A percentile compares a stretch with the other conserved stretches of the same genome.
phyloP scores from a whole-genome alignment of 2,329 filamentous ascomycete genomes.

The Cadophora sp. region DNA sequence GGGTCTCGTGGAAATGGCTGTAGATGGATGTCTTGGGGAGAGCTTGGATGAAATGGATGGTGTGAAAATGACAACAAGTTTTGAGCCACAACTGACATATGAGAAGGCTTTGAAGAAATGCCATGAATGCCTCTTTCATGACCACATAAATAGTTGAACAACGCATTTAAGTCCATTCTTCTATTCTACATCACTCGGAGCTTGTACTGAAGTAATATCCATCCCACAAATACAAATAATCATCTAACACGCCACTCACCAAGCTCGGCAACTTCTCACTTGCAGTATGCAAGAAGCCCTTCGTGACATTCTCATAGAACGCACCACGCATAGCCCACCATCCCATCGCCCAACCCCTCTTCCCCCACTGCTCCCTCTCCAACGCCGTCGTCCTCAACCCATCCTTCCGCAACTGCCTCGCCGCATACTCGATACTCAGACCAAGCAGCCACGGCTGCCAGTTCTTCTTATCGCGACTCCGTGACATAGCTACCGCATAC shows the following conservation, averaged over 20 bases:
- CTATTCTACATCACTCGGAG: slow-evolving; percentile 37
- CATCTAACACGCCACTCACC: slow-evolving; percentile 84
- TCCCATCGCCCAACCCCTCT: slow-evolving; percentile 86
- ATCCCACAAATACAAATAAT: slow-evolving; percentile 98
- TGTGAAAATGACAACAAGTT: neutral
- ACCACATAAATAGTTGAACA: neutral
- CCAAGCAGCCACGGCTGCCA: slow-evolving; percentile 95
- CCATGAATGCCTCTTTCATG: neutral
- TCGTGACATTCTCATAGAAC: slow-evolving; percentile 92
- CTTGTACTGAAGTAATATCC: slow-evolving; percentile 82
- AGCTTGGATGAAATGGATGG: neutral
- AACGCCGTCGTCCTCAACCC: slow-evolving; percentile 75
- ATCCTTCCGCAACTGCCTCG: slow-evolving; percentile 79
- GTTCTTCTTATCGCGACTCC: slow-evolving; percentile 71
- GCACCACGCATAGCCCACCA: slow-evolving; percentile 99
- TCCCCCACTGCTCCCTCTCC: slow-evolving; percentile 88
- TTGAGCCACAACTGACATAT: neutral
- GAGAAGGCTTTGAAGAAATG: neutral
- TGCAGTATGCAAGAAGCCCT: slow-evolving; percentile 69
- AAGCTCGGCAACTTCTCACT: slow-evolving; percentile 60
- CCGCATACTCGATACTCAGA: slow-evolving; percentile 83
- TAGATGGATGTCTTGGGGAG: neutral
- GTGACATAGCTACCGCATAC: slow-evolving; percentile 82
- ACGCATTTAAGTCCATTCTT: neutral
- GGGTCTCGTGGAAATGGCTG: neutral